Percentiles rank a stretch among this genome's conserved stretches.
Conservation (phyloP, 2,329 filamentous ascomycete species). For the Paecilomyces dactylethromorphus region DNA sequence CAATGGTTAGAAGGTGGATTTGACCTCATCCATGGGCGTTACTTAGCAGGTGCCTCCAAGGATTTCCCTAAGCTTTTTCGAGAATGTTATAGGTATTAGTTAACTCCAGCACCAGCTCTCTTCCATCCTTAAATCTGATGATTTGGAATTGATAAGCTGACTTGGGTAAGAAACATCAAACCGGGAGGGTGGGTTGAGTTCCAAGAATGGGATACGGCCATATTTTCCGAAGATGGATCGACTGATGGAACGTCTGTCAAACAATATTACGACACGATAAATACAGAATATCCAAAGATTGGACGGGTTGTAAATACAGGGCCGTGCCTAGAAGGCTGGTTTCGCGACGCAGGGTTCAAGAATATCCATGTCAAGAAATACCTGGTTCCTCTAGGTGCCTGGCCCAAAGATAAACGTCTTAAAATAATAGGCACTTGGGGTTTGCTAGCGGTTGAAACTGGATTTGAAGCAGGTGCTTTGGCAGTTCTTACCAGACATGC, state of each 20-base stretch:
- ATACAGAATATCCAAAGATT: background rate
- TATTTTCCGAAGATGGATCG: background rate
- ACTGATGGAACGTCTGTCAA: constrained; percentile 5
- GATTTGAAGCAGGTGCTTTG: background rate
- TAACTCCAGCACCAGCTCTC: no score
- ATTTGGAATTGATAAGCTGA: no score
- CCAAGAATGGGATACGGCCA: background rate
- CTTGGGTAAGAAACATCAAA: background rate
- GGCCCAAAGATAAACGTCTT: constrained; percentile 1
- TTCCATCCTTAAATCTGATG: no score
- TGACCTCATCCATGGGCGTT: constrained; percentile 54
- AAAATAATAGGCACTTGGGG: constrained; percentile 1
- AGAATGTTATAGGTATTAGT: constrained; percentile 39
- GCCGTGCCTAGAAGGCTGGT: constrained; percentile 1
- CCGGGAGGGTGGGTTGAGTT: background rate
- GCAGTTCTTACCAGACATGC: background rate
- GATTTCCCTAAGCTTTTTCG: constrained; percentile 48
- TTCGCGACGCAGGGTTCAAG: constrained; percentile 1
- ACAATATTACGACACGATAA: constrained; percentile 1
- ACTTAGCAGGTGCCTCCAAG: constrained; percentile 50
- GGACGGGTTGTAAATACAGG: background rate
- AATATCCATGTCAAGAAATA: constrained; percentile 1
- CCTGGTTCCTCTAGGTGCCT: constrained; percentile 1
- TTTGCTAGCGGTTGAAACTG: background rate
- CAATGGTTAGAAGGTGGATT: constrained; percentile 52